Conservation (phyloP, 2,329 filamentous ascomycete species). For the Colletotrichum spaethianum region DNA sequence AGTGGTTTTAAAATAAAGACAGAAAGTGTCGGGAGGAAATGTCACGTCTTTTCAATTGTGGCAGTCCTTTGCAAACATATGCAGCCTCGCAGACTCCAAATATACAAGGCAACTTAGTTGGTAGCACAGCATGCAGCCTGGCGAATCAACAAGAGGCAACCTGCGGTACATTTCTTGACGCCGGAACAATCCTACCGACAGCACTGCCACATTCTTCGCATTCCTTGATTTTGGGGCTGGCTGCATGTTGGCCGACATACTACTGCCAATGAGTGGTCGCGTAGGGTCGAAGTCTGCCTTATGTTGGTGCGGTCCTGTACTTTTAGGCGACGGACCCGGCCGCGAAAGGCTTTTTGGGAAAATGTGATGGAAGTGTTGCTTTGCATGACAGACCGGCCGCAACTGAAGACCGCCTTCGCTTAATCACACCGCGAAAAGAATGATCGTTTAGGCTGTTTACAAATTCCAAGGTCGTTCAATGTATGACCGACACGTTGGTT, state of each 20-base stretch:
- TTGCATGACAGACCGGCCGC: neutral
- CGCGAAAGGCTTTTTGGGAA: accelerated
- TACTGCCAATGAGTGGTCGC: neutral
- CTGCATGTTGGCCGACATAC: conserved; percentile 4
- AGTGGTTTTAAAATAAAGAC: neutral
- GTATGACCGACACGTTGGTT: neutral
- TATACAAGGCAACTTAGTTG: neutral
- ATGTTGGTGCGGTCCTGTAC: neutral
- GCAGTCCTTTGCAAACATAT: too few relatives aligned
- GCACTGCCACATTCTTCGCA: neutral
- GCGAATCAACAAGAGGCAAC: neutral
- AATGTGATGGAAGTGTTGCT: neutral
- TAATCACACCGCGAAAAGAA: neutral
- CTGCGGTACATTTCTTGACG: neutral
- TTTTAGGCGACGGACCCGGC: too few relatives aligned
- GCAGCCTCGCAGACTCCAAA: neutral
- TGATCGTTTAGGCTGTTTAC: too few relatives aligned
- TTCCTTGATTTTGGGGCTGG: neutral
- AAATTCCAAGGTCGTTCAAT: neutral
- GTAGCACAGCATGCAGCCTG: neutral
- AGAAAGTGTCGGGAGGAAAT: neutral
- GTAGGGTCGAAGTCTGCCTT: neutral
- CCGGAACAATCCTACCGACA: neutral
- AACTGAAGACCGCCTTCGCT: neutral
- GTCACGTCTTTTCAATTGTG: neutral